Evolutionary conservation across 1,284 basidiomycete species (phyloP), one percentile per base, ranked within the genome.

Genomic region (Papiliotrema laurentii): DNA sequence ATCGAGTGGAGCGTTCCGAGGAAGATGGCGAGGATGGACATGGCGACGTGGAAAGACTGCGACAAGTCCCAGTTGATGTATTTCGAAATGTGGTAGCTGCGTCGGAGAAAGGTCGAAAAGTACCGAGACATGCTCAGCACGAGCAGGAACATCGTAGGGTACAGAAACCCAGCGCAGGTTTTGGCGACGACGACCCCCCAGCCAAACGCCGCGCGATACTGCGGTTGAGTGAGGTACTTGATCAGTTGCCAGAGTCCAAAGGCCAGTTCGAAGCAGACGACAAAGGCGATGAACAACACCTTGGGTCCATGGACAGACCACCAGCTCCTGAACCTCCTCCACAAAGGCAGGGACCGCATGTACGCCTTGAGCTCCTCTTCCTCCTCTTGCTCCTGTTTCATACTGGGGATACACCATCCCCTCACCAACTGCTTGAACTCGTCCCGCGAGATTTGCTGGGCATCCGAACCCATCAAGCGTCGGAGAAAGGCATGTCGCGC

Each of bases 171-270:
- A 2, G 61, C 61, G 43, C 49, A 56, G 2, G 61, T 60, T 45
- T 64, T 64, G 30, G 62, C 60, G 14, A 64, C 36, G 33, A 61
- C 62, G 9, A 64, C 62, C 3, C 62, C 62, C 60, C 60, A 64
- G 26, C 62, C 62, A 5, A 64, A 51, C 13, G 52, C 62, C 3
- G 56, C 53, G 27, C 58, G 35, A 46, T 60, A 64, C 22, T 47
- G 25, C 7, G 45, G 31, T 19, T 54, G 41, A 1, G 54, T 50
- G 46, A 54, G 24, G 41, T 64, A 64, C 46, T 64, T 64, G 53
- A 64, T 49, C 5, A 53, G 37, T 47, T 64, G 59, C 62, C 62
- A 64, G 18, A 64, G 34, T 5, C 56, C 53, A 19, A 64, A 58
- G 9, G 55, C 60, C 11, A 60, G 49, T 42, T 58, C 53, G 35